Conservation (phyloP, 2,329 filamentous ascomycete genomes). For the Stenocarpella maydis region DNA sequence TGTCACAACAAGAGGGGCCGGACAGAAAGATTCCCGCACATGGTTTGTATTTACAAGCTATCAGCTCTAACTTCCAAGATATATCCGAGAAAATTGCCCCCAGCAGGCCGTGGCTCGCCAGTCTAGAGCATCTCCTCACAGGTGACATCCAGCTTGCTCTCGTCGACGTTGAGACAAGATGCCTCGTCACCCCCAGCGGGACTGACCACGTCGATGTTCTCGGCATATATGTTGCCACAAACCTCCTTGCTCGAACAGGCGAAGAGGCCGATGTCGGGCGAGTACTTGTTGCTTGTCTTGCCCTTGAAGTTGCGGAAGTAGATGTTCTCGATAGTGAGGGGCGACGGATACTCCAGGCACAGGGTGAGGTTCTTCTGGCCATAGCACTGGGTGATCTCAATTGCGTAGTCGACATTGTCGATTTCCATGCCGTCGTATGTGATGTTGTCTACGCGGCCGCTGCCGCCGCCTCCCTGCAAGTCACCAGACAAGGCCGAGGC, state of each 20-base stretch:
- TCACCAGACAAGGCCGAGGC: conserved; percentile 50
- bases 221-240: conserved; percentile 39
- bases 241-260: conserved; percentile 40
- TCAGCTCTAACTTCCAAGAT: conserved; percentile 1
- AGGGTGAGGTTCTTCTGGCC: conserved; percentile 66
- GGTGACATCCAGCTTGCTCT: conserved; percentile 38
- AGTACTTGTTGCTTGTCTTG: conserved; percentile 46
- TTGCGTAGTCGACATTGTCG: conserved; percentile 68
- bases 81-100: conserved; percentile 9
- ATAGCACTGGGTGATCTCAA: conserved; percentile 58
- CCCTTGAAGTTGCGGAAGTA: conserved; percentile 62
- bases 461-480: conserved; percentile 66
- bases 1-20: background rate
- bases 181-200: conserved; percentile 38
- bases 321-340: conserved; percentile 61
- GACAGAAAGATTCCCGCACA: background rate
- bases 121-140: conserved; percentile 34
- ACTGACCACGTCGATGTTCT: conserved; percentile 40
- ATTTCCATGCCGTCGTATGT: conserved; percentile 66
- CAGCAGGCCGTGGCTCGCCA: conserved; percentile 1
- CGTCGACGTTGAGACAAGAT: conserved; percentile 41
- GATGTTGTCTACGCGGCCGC: conserved; percentile 67
- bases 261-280: conserved; percentile 40
- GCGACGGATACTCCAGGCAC: conserved; percentile 65
- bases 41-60: background rate